Evolutionary conservation across 805 yeast species (phyloP).

Genomic region (Metschnikowia peoriensis): DNA sequence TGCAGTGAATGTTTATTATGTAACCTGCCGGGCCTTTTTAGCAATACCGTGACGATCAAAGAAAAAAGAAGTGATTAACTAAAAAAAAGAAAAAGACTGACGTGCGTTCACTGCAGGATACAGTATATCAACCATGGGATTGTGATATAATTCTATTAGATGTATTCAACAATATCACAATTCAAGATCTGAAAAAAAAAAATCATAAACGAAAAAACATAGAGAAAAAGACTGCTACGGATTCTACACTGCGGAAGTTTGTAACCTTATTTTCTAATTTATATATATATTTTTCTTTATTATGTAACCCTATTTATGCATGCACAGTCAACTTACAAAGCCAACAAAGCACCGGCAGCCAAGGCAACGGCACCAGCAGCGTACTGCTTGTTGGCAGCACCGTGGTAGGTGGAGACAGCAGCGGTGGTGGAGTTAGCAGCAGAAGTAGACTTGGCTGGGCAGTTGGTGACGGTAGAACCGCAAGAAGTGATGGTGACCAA

Average conservation of each 20-base stretch:
- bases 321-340: conserved; percentile 24
- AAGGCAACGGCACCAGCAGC: conserved; percentile 49
- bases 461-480: conserved; percentile 45
- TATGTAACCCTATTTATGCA: background rate
- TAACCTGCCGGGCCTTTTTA: too few relatives aligned
- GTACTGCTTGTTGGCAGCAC: conserved; percentile 33
- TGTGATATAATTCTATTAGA: too few relatives aligned
- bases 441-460: conserved; percentile 36
- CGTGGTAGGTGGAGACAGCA: conserved; percentile 33
- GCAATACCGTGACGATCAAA: too few relatives aligned
- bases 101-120: background rate
- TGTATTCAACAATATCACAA: too few relatives aligned
- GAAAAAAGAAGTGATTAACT: background rate
- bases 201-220: too few relatives aligned
- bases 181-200: too few relatives aligned
- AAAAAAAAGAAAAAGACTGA: too few relatives aligned
- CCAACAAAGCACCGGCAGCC: conserved; percentile 48
- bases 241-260: background rate
- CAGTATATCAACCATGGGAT: too few relatives aligned
- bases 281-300: conserved; percentile 2
- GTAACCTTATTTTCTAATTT: background rate
- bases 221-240: background rate
- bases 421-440: conserved; percentile 21
- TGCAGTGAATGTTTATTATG: too few relatives aligned
- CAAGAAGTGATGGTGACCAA: conserved; percentile 49